Conservation (phyloP, 768 basidiomycete genomes). For the Kwoniella sp. region DNA sequence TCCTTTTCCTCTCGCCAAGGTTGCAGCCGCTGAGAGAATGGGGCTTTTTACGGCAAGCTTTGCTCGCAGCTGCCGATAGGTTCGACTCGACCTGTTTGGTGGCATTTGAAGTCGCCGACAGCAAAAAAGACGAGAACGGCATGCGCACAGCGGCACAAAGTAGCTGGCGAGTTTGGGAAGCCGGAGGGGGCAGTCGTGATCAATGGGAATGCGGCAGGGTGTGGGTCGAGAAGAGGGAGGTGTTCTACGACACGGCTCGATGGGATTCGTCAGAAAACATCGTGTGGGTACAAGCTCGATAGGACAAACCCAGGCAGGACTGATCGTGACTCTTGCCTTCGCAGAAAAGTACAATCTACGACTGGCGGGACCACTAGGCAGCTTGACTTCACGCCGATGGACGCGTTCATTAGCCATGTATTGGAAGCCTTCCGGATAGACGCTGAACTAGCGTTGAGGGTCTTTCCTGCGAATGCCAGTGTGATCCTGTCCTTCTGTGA, state of each 20-base stretch:
- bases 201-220: constrained; percentile 90
- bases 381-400: constrained; percentile 90
- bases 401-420: constrained; percentile 72
- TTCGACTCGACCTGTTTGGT: constrained; percentile 83
- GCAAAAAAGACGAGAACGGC: constrained; percentile 62
- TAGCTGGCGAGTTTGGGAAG: constrained; percentile 76
- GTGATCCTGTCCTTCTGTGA: constrained; percentile 80
- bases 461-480: constrained; percentile 75
- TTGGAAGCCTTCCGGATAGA: constrained; percentile 65
- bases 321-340: background rate
- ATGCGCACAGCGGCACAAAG: constrained; percentile 80
- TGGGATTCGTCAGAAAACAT: constrained; percentile 78
- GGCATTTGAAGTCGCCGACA: constrained; percentile 83
- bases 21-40: constrained; percentile 71
- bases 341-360: constrained; percentile 43
- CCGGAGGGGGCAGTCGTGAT: constrained; percentile 51
- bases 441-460: constrained; percentile 72
- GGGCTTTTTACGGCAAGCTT: constrained; percentile 60
- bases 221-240: constrained; percentile 91
- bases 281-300: too few relatives aligned
- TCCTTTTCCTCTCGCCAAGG: constrained; percentile 65
- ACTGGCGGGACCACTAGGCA: constrained; percentile 49
- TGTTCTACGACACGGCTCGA: constrained; percentile 77
- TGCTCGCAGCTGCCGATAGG: constrained; percentile 75
- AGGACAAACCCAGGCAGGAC: too few relatives aligned